Base-by-base conservation (phyloP, 495 filamentous ascomycete genomes). In the Neurospora sp. region DNA sequence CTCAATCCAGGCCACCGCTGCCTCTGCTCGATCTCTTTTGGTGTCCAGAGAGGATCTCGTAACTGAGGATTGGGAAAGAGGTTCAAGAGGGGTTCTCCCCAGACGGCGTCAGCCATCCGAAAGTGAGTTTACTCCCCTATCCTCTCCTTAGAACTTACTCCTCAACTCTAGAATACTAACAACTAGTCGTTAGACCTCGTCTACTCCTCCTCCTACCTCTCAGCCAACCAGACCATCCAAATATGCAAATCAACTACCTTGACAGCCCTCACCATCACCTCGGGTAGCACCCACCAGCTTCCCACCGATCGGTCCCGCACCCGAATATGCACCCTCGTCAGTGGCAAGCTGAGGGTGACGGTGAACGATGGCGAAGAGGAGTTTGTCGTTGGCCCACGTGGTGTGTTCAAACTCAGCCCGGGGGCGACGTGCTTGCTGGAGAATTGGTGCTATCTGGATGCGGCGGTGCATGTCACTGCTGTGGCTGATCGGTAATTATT, bases 361-460 rank as follows among this genome's bases (percentile, higher is more conserved):
- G 72, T 79, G 0, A 66, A 66, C 54, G 72, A 76, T 8, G 77
- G 70, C 10, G 77, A 77, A 12, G 73, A 75, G 2, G 73, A 77
- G 38, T 81, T 83, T 39, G 37, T 69, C 8, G 72, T 83, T 38
- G 80, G 81, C 1, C n/a, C 73, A 7, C 62, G 74, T 11, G 80
- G 80, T 6, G 71, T 80, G 71, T 76, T 81, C 10, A 76, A 40
- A 31, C 76, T 83, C 39, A 60, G 27, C 23, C 74, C 78, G 5
- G 76, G 77, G 0, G 31, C 39, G 35, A 62, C 23, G 4, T 81
- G 81, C 66, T 72, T 62, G 16, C 77, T 77, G 12, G 69, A 60
- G 71, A 83, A 83, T 49, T 46, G 62, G 71, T 54, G 76, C 2
- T 82, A 82, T 75, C 37, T 74, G 4, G 78, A 82, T 71, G 79